Conservation (phyloP, 306 rosid species). For the Quercus alba region DNA sequence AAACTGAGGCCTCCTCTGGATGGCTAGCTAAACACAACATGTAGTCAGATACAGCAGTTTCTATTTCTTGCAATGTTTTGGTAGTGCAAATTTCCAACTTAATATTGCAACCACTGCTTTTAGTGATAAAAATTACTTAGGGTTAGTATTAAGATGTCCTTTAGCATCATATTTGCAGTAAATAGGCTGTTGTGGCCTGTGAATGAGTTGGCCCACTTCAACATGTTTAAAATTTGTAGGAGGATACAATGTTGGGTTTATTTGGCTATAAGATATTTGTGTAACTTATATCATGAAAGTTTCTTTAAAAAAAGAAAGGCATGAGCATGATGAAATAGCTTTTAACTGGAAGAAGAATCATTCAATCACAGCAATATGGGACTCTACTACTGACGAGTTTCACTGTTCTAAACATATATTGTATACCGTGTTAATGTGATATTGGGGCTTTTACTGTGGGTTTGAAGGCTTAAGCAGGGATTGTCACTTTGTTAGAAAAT, state of each 20-base stretch:
- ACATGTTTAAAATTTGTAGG: background rate
- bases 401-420: background rate
- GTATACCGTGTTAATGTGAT: background rate
- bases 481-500: background rate
- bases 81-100: background rate
- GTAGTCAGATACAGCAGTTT: background rate
- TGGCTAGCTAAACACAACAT: background rate
- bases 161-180: background rate
- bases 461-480: background rate
- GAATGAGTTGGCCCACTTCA: background rate
- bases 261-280: background rate
- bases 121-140: background rate
- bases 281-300: background rate
- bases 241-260: background rate
- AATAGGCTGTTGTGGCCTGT: background rate
- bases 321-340: background rate
- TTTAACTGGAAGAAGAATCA: background rate
- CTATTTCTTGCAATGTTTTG: background rate
- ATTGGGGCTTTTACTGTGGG: background rate
- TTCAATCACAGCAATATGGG: background rate
- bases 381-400: background rate
- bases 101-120: background rate
- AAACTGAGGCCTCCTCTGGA: background rate
- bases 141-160: background rate
- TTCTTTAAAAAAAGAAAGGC: background rate